Evolutionary conservation across 129 eudicot species (phyloP), one percentile per base, ranked within the genome.

Genomic region (Artemisia tridentata): DNA sequence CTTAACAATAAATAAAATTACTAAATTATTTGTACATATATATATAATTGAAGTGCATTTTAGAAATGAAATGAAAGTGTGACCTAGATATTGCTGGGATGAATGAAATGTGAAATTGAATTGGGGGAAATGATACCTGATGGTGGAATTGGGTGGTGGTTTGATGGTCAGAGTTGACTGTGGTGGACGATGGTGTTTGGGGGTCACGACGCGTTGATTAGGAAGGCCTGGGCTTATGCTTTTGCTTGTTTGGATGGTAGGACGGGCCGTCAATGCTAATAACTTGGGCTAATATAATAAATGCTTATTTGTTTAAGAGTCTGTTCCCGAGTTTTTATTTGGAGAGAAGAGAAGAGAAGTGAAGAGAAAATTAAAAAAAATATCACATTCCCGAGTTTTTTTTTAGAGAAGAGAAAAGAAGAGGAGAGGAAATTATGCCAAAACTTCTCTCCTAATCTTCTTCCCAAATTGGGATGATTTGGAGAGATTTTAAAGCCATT

Each of bases 121-220:
- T 53, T 45, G 76, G 76, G 76, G 81, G 71, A 62, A 77, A 77
- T 62, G 71, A 77, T 69, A 70, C 77, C 81, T 78, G 45, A 65
- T 20, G 46, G 62, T 71, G 15, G 23, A 64, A 71, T 25, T 64
- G 50, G 20, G 12, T 8, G 45, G 45, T 38, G 45, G 10, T 34
- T 34, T 29, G 7, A 6, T 25, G 29, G 29, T 27, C 4, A 27
- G 31, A 27, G n/a, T n/a, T n/a, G 21, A 11, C 21, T 17, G 7
- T 65, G 81, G 72, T 77, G 71, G 58, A 18, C 51, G 67, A 14
- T 55, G 76, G 76, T 69, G 65, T 71, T 77, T 2, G 5, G 54
- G 17, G 4, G 15, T 50, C 2, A 34, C 62, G 19, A 49, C 71
- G 72, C 77, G 77, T 72, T 77, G 81, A 70, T 70, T 46, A 69